Evolutionary conservation across 306 rosid genomes (phyloP).

Genomic region (Quercus glauca): DNA sequence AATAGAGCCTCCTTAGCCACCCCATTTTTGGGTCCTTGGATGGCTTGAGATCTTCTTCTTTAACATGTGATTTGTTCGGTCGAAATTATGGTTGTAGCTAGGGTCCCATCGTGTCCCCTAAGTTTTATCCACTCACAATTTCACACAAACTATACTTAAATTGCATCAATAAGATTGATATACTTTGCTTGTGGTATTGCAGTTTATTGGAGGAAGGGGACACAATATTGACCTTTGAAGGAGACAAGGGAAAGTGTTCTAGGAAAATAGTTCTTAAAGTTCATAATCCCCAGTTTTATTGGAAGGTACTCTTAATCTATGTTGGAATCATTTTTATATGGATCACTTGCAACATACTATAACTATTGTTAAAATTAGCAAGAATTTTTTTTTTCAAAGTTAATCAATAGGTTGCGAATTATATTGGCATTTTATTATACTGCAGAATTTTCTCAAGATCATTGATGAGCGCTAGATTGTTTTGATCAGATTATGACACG

Average conservation of each 20-base stretch:
- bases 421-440: neutral
- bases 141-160: too few relatives aligned
- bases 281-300: slow-evolving; percentile 79
- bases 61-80: too few relatives aligned
- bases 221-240: slow-evolving; percentile 69
- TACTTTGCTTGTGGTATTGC: neutral
- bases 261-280: slow-evolving; percentile 49
- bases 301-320: slow-evolving; percentile 57
- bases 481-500: slow-evolving; percentile 70
- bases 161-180: too few relatives aligned
- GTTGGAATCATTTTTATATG: neutral
- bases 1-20: too few relatives aligned
- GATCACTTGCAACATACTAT: neutral
- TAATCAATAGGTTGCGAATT: neutral
- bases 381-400: neutral
- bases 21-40: too few relatives aligned
- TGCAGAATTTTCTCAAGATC: neutral
- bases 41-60: too few relatives aligned
- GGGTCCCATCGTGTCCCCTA: too few relatives aligned
- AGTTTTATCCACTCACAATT: too few relatives aligned
- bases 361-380: neutral
- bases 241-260: slow-evolving; percentile 40
- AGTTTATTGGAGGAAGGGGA: slow-evolving; percentile 91
- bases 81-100: too few relatives aligned
- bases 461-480: neutral